A percentile compares a stretch with the other conserved stretches of the same genome.
Conservation (phyloP, 306 rosid species). For the Cucurbita ficifolia region DNA sequence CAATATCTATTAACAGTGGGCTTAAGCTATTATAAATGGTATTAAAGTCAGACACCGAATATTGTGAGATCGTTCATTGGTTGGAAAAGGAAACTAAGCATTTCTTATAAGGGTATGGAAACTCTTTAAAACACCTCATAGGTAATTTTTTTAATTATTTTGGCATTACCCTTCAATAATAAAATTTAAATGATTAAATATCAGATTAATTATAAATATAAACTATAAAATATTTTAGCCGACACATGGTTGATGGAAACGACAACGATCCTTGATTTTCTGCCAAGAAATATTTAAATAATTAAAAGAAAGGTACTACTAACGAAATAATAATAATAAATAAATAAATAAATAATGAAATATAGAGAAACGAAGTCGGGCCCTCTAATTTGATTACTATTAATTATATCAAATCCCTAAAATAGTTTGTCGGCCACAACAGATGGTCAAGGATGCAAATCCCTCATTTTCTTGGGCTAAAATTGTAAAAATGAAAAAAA, state of each 20-base stretch:
- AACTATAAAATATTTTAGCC: background rate
- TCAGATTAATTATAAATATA: background rate
- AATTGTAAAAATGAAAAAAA: background rate
- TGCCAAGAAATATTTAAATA: background rate
- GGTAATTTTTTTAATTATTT: no score
- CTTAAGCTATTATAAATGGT: no score
- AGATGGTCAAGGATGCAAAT: background rate
- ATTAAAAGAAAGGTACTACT: background rate
- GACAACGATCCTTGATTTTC: background rate
- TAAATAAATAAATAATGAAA: no score
- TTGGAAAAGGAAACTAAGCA: no score
- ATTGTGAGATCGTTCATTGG: no score
- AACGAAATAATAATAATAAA: background rate
- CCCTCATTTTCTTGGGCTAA: background rate
- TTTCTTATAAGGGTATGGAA: no score
- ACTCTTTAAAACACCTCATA: no score
- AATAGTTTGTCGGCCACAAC: conserved; percentile 1
- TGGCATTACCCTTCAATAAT: background rate
- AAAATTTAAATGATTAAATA: background rate
- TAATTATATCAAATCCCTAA: background rate
- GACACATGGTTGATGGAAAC: background rate
- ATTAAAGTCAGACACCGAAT: no score
- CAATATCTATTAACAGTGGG: no score
- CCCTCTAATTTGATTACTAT: background rate
- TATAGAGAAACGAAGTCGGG: background rate